Base-by-base conservation (phyloP, 129 eudicot genomes). In the Flaveria sonorensis region DNA sequence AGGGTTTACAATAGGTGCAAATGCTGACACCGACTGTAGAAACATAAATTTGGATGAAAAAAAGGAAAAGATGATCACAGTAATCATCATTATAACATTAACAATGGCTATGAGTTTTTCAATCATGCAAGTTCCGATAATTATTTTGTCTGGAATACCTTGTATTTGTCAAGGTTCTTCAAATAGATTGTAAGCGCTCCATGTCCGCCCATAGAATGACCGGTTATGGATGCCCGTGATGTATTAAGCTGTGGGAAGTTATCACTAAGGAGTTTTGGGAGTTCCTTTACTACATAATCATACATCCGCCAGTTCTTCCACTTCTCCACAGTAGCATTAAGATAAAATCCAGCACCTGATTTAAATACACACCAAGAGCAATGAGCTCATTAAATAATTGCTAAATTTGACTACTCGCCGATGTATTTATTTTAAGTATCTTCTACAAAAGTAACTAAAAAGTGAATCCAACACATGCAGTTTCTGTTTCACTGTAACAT, bases 301-400 rank as follows among this genome's bases (percentile, higher is more conserved):
- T 95, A 95, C 99, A 95, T 95, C 71, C 53, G 84, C 99, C 99
- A 95, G 88, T 95, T 95, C 87, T 95, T 95, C 99, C 99, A 95
- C 83, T 95, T 91, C 62, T 91, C 99, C 50, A 83, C 89, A 56
- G 90, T 95, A 0, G 99, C 99, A 86, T 95, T 91, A 12, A 95
- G 92, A 83, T 89, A 95, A 83, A 95, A 95, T 20, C 99, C 99
- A 18, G 99, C 99, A 78, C 99, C 99, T 95, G 81, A 36, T 51
- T 62, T 46, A 64, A 42, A 70, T 39, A 82, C 10, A 66, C 28
- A 14, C 15, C 43, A 21, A 24, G 36, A 60, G 75, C 43, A 47
- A 82, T 46, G 50, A 70, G 65, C 14, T 2, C 18, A 4, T 78
- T 15, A 42, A 23, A 57, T 53, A 77, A 68, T 55, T 55, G 75